Evolutionary conservation across 2,329 filamentous ascomycete genomes (phyloP).

Genomic region (Botrytis byssoidea): DNA sequence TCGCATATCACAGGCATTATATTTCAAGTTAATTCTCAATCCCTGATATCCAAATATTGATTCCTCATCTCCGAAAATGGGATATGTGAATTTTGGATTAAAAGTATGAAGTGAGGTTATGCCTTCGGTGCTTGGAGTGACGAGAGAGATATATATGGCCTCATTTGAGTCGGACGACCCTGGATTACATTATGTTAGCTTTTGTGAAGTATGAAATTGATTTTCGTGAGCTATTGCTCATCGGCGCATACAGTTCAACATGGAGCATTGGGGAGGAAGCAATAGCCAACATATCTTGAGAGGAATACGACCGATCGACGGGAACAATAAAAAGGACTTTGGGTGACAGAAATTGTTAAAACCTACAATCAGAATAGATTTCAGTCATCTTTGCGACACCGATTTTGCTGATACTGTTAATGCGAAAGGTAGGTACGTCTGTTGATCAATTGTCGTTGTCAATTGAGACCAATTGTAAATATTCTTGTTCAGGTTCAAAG

Average conservation of each 20-base stretch:
- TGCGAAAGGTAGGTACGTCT: background rate
- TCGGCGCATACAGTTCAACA: slow-evolving; percentile 4
- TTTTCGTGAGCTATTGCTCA: background rate
- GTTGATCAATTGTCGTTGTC: background rate
- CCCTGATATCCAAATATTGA: slow-evolving; percentile 86
- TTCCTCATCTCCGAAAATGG: slow-evolving; percentile 92
- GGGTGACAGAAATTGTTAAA: background rate
- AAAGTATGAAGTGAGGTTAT: slow-evolving; percentile 66
- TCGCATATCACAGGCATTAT: slow-evolving; percentile 68
- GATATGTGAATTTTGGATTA: slow-evolving; percentile 82
- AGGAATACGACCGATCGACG: background rate
- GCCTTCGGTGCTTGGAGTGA: slow-evolving; percentile 49
- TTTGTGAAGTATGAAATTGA: background rate
- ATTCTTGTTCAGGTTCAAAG: slow-evolving; percentile 4
- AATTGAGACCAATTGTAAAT: background rate
- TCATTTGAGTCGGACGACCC: slow-evolving; percentile 44
- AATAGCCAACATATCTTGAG: background rate
- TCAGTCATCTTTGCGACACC: slow-evolving; percentile 28
- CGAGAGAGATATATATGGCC: slow-evolving; percentile 60
- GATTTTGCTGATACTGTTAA: background rate
- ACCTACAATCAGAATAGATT: slow-evolving; percentile 31
- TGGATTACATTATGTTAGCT: slow-evolving; percentile 22
- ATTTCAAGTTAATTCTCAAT: slow-evolving; percentile 71
- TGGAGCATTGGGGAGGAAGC: no score
- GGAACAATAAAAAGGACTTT: background rate